phyloP scores from a whole-genome alignment of 192 early-diverging fungal species.

The Backusella australiensis region DNA sequence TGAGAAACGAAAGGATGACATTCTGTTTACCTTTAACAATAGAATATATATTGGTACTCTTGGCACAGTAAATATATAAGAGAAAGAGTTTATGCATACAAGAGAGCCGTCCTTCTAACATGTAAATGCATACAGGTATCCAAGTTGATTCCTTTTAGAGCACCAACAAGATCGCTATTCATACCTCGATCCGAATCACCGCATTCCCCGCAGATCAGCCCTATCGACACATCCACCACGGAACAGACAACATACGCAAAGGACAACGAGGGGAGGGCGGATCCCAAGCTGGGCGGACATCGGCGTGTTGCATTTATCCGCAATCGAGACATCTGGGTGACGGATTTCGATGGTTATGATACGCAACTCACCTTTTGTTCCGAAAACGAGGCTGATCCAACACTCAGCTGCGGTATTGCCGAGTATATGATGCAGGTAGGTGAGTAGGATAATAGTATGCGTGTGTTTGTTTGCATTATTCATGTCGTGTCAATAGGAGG shows the following conservation, averaged over 20 bases:
- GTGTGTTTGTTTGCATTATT: background rate
- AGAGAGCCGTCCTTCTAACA: background rate
- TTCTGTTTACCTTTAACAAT: slow-evolving; percentile 37
- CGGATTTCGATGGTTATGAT: slow-evolving; percentile 48
- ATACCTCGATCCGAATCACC: background rate
- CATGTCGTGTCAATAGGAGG: slow-evolving; percentile 39
- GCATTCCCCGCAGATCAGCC: slow-evolving; percentile 2
- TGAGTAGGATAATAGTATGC: background rate
- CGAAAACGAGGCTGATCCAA: slow-evolving; percentile 31
- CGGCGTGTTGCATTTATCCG: slow-evolving; percentile 56
- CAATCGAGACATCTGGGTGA: slow-evolving; percentile 62
- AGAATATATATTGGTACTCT: slow-evolving; percentile 36
- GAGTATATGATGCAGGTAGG: slow-evolving; percentile 71
- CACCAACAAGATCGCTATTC: background rate
- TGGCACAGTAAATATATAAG: slow-evolving; percentile 19
- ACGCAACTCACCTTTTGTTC: slow-evolving; percentile 56
- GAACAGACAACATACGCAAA: background rate
- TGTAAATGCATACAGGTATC: background rate
- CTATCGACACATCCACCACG: slow-evolving; percentile 3
- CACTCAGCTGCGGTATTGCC: slow-evolving; percentile 55
- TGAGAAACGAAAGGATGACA: slow-evolving; percentile 17
- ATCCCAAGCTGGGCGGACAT: slow-evolving; percentile 60
- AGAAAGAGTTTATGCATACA: background rate
- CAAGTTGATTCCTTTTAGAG: background rate
- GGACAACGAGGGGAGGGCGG: slow-evolving; percentile 13